Evolutionary conservation across 148 eudicot genomes (phyloP), one percentile per base, ranked within the genome.

Genomic region (Rhododendron henanense): DNA sequence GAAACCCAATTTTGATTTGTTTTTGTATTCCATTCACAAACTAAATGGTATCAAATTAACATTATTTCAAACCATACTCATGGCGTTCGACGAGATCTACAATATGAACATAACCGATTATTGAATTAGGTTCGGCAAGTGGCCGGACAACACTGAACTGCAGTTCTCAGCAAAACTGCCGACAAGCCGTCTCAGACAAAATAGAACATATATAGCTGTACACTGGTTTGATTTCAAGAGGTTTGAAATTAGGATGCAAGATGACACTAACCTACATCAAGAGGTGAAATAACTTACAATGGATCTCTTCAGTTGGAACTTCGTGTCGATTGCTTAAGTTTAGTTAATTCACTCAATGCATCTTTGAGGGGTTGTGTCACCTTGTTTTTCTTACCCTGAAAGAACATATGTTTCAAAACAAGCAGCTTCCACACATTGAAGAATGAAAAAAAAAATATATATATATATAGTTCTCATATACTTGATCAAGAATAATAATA

Each of bases 321-420:
- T 85, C 89, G 91, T 6, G 90, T 33, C 10, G 91, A 57, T 74
- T 84, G 47, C 84, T 87, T 94, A 74, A 93, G 83, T 87, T 88
- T 85, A 47, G 90, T 88, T 84, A 93, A 84, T 88, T 96, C 90
- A 74, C 59, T 71, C 89, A 96, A 65, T 74, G 86, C 93, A 81
- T 89, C 89, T 87, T 89, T 85, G 67, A 96, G 92, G 85, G 92
- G 92, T 59, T 90, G 94, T 59, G 28, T 90, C 33, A 96, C 81
- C 88, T 88, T 86, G 84, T 75, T 88, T 77, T 86, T 85, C 92
- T 96, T 96, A 5, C 89, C 88, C 98, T 94, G 86, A 82, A 86
- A 75, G 19, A 51, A 28, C 11, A 73, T 53, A 11, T 31, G 16
- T 77, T 86, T 14, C 35, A 13, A 16, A 55, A 53, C 11, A 48